A percentile compares a stretch with the other conserved stretches of the same genome.
Conservation (phyloP, 2,329 filamentous ascomycete genomes). For the Xylariales sp. region DNA sequence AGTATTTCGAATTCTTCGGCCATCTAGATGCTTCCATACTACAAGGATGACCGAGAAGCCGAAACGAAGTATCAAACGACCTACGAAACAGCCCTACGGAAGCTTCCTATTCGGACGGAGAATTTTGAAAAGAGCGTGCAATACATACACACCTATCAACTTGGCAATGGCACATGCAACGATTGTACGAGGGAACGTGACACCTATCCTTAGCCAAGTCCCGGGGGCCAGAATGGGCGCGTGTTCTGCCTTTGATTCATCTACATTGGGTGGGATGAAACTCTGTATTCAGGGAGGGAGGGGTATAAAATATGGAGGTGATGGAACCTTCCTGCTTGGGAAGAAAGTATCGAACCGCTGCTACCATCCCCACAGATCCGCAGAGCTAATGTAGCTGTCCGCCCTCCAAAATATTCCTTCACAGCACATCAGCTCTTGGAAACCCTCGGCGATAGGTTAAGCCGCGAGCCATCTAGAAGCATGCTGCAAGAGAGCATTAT, state of each 20-base stretch:
- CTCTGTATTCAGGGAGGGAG: slow-evolving; percentile 9
- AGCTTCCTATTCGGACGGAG: background rate
- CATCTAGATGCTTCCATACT: too few species aligned
- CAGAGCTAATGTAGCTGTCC: background rate
- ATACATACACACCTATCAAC: background rate
- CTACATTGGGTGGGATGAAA: slow-evolving; percentile 22
- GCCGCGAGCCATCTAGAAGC: background rate
- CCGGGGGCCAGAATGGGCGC: slow-evolving; percentile 6
- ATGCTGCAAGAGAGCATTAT: background rate
- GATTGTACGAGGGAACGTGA: slow-evolving; percentile 27
- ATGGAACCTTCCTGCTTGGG: slow-evolving; percentile 35
- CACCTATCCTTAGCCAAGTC: slow-evolving; percentile 10
- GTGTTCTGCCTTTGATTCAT: slow-evolving; percentile 21
- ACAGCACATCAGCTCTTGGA: too few species aligned
- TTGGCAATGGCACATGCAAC: slow-evolving; percentile 19
- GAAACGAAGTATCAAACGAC: background rate
- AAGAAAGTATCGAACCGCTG: slow-evolving; percentile 10
- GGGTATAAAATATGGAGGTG: slow-evolving; percentile 11
- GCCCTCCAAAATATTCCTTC: too few species aligned
- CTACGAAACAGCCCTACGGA: slow-evolving; percentile 4
- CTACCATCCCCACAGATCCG: slow-evolving; percentile 6
- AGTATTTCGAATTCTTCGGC: too few species aligned
- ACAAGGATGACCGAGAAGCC: too few species aligned
- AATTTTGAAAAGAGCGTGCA: background rate
- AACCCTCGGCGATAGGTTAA: background rate